Conservation (phyloP, 192 early-diverging fungal species). For the Kappamyces sp. region DNA sequence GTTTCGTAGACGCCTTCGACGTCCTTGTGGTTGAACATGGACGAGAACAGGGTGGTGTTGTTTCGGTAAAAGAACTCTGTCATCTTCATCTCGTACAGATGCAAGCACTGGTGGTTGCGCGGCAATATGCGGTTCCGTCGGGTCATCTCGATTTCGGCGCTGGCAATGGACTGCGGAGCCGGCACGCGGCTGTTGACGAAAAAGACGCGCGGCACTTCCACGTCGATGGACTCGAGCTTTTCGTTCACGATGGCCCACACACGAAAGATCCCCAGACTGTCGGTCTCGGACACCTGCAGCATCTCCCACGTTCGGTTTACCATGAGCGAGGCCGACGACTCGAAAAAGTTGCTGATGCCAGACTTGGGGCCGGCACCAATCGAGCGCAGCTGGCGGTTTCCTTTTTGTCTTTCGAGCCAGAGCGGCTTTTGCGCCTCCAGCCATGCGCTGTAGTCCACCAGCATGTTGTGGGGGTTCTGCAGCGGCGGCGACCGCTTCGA, state of each 20-base stretch:
- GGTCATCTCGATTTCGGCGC: conserved; percentile 22
- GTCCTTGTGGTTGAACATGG: conserved; percentile 77
- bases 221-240: conserved; percentile 60
- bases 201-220: conserved; percentile 75
- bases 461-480: conserved; percentile 54
- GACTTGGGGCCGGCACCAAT: conserved; percentile 16
- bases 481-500: not conserved
- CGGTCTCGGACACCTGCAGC: conserved; percentile 76
- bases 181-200: conserved; percentile 73
- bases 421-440: conserved; percentile 58
- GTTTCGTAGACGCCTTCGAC: conserved; percentile 95
- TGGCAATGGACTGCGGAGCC: conserved; percentile 37
- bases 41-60: conserved; percentile 65
- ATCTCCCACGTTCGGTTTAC: conserved; percentile 72
- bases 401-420: conserved; percentile 24
- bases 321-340: conserved; percentile 59
- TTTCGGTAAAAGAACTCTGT: conserved; percentile 67
- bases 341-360: conserved; percentile 55
- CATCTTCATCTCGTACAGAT: conserved; percentile 81
- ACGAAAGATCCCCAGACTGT: conserved; percentile 78
- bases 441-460: conserved; percentile 67
- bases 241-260: conserved; percentile 75
- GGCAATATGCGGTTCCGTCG: conserved; percentile 61
- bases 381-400: conserved; percentile 20
- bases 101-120: conserved; percentile 57